A percentile compares a stretch with the other conserved stretches of the same genome.
phyloP scores from a whole-genome alignment of 345 rosid genomes.

The Gossypium ekmanianum region DNA sequence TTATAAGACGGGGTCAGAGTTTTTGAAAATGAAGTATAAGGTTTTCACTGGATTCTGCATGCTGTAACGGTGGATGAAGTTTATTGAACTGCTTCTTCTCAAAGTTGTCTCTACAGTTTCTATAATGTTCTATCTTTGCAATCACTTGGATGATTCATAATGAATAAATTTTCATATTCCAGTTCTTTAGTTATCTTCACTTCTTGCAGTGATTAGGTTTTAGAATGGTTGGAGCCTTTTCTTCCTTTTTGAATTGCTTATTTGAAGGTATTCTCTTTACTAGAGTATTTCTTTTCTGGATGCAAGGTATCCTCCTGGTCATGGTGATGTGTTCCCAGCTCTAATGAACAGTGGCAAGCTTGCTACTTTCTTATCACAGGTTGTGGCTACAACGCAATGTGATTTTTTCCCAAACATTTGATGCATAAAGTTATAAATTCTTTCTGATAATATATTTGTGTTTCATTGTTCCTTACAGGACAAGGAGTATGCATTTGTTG shows the following conservation, averaged over 20 bases:
- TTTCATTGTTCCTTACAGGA: constrained; percentile 46
- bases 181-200: background rate
- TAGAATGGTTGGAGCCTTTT: background rate
- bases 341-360: constrained; percentile 91
- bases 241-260: background rate
- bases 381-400: constrained; percentile 22
- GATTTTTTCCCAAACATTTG: background rate
- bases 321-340: constrained; percentile 92
- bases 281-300: background rate
- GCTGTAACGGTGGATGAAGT: background rate
- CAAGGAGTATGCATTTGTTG: constrained; percentile 88
- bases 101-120: background rate
- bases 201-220: background rate
- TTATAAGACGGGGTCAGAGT: background rate
- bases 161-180: background rate
- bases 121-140: background rate
- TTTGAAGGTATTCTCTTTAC: background rate
- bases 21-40: background rate
- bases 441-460: background rate
- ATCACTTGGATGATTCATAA: background rate
- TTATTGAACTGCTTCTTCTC: background rate
- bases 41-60: background rate
- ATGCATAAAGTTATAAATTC: background rate
- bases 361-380: constrained; percentile 75
- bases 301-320: constrained; percentile 98